A percentile compares a stretch with the other conserved stretches of the same genome.
These are phyloP conservation scores for Leccinum boreale DNA, from an alignment of 768 basidiomycete species.

Conservation along the genomic window DNA sequence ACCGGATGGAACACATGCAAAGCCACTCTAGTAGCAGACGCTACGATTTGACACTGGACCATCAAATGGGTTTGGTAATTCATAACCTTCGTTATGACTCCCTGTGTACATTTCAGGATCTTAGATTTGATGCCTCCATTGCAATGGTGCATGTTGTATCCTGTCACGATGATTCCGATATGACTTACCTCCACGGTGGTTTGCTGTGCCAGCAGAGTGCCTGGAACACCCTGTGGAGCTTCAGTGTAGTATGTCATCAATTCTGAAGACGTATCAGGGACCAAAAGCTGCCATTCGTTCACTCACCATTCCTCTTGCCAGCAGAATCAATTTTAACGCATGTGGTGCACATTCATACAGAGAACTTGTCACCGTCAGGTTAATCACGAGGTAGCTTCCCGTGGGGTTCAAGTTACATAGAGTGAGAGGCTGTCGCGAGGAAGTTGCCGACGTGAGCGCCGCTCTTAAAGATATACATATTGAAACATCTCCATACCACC, in stretches of 20 bases:
- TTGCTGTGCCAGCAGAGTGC: not conserved
- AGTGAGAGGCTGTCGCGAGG: too few species aligned
- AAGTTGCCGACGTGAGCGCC: too few species aligned
- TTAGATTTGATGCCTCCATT: not conserved
- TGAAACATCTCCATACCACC: too few species aligned
- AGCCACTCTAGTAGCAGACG: not conserved
- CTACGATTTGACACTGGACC: not conserved
- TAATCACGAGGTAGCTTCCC: too few species aligned
- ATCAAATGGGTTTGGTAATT: too few species aligned
- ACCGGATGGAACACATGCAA: too few species aligned
- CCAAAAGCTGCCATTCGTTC: not conserved
- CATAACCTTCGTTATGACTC: too few species aligned
- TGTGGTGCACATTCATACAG: not conserved
- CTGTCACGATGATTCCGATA: not conserved
- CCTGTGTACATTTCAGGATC: not conserved
- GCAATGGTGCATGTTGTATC: not conserved
- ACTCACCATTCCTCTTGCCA: not conserved
- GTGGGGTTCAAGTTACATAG: too few species aligned
- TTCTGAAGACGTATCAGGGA: not conserved
- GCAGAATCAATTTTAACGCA: not conserved
- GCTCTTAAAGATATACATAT: too few species aligned
- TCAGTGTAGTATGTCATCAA: not conserved
- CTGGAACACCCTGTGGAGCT: not conserved
- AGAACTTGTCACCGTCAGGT: not conserved
- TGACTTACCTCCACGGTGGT: not conserved